Evolutionary conservation across 2,329 filamentous ascomycete species (phyloP), one percentile per base, ranked within the genome.

Genomic region (Chrysosporium keratinophilum): DNA sequence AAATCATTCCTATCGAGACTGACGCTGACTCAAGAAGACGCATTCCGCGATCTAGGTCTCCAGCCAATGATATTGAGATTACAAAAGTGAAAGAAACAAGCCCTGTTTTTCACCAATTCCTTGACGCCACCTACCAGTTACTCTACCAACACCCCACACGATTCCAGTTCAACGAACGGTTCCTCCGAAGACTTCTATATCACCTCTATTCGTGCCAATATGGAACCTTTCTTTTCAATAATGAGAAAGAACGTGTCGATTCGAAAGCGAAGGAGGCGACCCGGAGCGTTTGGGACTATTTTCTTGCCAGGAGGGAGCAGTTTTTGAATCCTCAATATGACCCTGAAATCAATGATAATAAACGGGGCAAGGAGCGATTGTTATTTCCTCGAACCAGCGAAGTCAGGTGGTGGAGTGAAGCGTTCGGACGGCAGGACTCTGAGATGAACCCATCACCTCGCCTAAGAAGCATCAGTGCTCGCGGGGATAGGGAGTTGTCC

Each of bases 151-250:
- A 91, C 62, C 89, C 89, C 0, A 86, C 82, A 5, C 84, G 90
- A 0, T 98, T 98, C 65, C 91, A 98, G 67, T 98, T 89, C 71
- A 97, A 95, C 61, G 93, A 97, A 67, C 83, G 91, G 3, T 97
- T 98, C 68, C 74, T 98, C 5, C 80, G 88, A 23, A 82, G 93
- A 17, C 75, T 98, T 2, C 76, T 97, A 1, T 98, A 97, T 65
- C 93, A 98, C 67, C 78, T 95, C 1, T 91, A 97, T 66, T 91
- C 91, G 0, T 95, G 90, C 60, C 93, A 98, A 67, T 98, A 96
- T 59, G 93, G 93, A 44, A 96, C 91, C 0, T 98, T 98, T 67
- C 76, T 98, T 4, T 95, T 87, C 70, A 96, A 98, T 71, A 94
- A 82, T 54, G 93, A 98, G 68, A 93, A 89, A 64, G 87, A 95